Evolutionary conservation across 179 eudicot genomes (phyloP).

Genomic region (Heliamphora pulchella): DNA sequence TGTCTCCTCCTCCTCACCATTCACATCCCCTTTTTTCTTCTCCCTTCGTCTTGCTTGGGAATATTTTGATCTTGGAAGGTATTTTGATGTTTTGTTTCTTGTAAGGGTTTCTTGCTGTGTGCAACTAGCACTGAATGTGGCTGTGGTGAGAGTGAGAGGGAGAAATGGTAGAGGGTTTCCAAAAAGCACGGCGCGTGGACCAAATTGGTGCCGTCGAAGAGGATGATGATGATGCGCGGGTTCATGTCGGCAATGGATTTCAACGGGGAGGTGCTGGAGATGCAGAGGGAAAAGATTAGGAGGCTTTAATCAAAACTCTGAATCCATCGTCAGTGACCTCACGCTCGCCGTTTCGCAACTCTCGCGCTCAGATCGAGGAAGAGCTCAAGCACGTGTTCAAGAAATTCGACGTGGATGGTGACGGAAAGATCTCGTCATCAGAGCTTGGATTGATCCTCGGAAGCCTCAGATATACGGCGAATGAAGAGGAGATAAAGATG

Average conservation of each 20-base stretch:
- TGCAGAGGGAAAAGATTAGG: slow-evolving; percentile 67
- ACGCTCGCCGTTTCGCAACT: background rate
- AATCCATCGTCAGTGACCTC: background rate
- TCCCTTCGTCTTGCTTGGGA: too few relatives aligned
- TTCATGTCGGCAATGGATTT: slow-evolving; percentile 52
- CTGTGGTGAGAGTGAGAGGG: too few relatives aligned
- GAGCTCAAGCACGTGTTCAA: slow-evolving; percentile 53
- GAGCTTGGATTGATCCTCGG: slow-evolving; percentile 45
- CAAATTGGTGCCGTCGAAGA: too few relatives aligned
- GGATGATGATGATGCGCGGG: too few relatives aligned
- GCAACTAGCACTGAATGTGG: too few relatives aligned
- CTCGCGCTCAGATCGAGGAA: slow-evolving; percentile 22
- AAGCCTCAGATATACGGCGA: slow-evolving; percentile 39
- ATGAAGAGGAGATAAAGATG: slow-evolving; percentile 59
- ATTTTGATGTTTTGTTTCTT: too few relatives aligned
- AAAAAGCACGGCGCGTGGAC: too few relatives aligned
- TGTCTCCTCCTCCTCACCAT: too few relatives aligned
- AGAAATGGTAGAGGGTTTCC: too few relatives aligned
- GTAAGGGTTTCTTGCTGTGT: too few relatives aligned
- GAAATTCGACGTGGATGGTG: slow-evolving; percentile 60
- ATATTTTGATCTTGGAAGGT: too few relatives aligned
- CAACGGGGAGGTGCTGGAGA: slow-evolving; percentile 81
- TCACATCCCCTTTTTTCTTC: too few relatives aligned
- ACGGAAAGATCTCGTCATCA: slow-evolving; percentile 45
- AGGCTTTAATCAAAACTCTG: background rate